Percentiles rank a stretch among this genome's conserved stretches.
These are phyloP conservation scores for Coemansia sp. DNA, from an alignment of 192 early-diverging fungal genomes.

Conservation along the genomic window DNA sequence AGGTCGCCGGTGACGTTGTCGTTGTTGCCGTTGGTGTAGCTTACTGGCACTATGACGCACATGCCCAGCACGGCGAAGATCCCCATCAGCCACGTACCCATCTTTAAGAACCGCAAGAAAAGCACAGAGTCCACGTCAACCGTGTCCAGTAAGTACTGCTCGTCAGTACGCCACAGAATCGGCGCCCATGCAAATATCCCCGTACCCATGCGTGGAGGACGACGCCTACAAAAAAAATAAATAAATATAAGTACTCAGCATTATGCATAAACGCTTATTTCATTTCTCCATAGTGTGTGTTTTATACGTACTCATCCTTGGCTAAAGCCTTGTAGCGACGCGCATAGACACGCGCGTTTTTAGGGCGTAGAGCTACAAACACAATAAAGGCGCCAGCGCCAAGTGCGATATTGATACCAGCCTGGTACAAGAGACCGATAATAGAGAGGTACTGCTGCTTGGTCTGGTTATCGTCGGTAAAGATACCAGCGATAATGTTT, in stretches of 20 bases:
- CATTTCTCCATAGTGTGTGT: neutral
- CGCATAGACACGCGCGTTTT: constrained; percentile 56
- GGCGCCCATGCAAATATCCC: constrained; percentile 68
- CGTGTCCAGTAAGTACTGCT: constrained; percentile 60
- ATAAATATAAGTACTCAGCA: neutral
- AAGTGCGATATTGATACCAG: constrained; percentile 61
- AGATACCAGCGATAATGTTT: constrained; percentile 47
- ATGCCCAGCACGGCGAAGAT: constrained; percentile 60
- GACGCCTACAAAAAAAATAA: constrained; percentile 44
- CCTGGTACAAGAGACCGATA: constrained; percentile 60
- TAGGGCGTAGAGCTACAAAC: constrained; percentile 61
- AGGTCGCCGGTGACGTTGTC: constrained; percentile 25
- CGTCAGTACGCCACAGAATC: constrained; percentile 58
- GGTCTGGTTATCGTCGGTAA: constrained; percentile 44
- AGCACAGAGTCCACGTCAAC: constrained; percentile 72
- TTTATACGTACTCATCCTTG: constrained; percentile 33
- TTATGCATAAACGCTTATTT: neutral
- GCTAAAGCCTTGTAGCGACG: constrained; percentile 53
- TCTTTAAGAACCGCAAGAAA: constrained; percentile 65
- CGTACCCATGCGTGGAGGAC: constrained; percentile 63
- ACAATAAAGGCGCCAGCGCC: constrained; percentile 55
- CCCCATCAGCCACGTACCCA: constrained; percentile 60
- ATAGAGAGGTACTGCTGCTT: constrained; percentile 51
- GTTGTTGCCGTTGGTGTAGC: constrained; percentile 61
- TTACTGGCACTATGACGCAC: constrained; percentile 64